Percentiles rank a stretch among this genome's conserved stretches.
phyloP scores from a whole-genome alignment of 495 filamentous ascomycete genomes.

The Aspergillus panamensis region DNA sequence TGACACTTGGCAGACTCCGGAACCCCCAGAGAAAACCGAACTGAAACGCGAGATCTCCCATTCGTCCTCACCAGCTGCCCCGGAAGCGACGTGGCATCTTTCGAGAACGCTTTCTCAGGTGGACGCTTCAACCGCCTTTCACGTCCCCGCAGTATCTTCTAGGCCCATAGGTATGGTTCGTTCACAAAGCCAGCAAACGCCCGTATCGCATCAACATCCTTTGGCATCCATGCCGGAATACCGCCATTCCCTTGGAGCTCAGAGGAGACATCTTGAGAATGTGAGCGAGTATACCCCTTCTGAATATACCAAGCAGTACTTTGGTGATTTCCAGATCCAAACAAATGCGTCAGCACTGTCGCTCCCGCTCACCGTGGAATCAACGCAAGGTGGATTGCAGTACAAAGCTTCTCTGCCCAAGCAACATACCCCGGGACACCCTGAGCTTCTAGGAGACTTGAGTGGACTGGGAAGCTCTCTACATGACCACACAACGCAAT shows the following conservation, averaged over 20 bases:
- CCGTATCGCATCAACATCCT: constrained; percentile 35
- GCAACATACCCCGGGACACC: constrained; percentile 17
- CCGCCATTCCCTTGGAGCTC: constrained; percentile 36
- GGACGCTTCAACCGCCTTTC: constrained; percentile 22
- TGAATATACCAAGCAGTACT: constrained; percentile 39
- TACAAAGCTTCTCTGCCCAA: constrained; percentile 22
- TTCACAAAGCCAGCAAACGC: constrained; percentile 45
- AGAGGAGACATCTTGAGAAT: constrained; percentile 33
- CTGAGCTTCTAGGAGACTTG: constrained; percentile 17
- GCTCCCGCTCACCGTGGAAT: constrained; percentile 29
- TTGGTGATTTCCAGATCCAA: constrained; percentile 30
- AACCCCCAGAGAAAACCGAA: constrained; percentile 35
- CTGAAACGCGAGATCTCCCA: constrained; percentile 36
- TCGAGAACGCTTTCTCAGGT: constrained; percentile 27
- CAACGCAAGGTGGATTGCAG: constrained; percentile 26
- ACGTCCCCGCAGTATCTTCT: constrained; percentile 26
- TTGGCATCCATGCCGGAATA: constrained; percentile 28
- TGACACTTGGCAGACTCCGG: constrained; percentile 50
- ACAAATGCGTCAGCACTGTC: constrained; percentile 28
- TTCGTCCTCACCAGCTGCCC: constrained; percentile 29
- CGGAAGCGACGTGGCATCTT: constrained; percentile 27
- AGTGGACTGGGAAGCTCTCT: constrained; percentile 16
- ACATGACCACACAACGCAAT: constrained; percentile 22
- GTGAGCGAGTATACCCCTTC: constrained; percentile 44
- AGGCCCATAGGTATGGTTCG: constrained; percentile 42